A percentile compares a stretch with the other conserved stretches of the same genome.
These are phyloP conservation scores for Phytophthora palmivora DNA, from an alignment of 352 stramenopile genomes.

Conservation along the genomic window DNA sequence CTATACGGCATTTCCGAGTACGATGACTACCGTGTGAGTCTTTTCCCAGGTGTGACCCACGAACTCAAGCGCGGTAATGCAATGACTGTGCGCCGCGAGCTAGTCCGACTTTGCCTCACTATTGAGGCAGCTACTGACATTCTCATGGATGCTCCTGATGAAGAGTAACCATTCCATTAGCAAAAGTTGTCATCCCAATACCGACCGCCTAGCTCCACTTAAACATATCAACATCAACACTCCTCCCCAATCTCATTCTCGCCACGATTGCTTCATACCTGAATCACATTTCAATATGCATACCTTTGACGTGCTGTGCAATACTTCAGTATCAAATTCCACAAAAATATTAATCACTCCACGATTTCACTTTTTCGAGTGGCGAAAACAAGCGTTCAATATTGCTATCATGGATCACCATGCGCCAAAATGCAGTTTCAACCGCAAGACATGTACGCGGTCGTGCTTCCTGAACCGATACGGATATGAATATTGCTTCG, in stretches of 20 bases:
- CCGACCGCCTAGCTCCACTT: not conserved
- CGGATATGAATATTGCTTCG: conserved; percentile 10
- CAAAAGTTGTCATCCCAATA: conserved; percentile 9
- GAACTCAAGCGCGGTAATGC: conserved; percentile 72
- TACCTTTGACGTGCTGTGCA: conserved; percentile 3
- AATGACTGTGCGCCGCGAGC: conserved; percentile 79
- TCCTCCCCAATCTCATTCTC: not conserved
- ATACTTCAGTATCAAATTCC: too few species aligned
- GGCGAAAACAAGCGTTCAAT: conserved; percentile 20
- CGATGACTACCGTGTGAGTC: conserved; percentile 82
- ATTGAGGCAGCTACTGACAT: conserved; percentile 83
- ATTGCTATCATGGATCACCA: conserved; percentile 14
- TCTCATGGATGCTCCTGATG: conserved; percentile 41
- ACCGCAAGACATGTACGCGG: conserved; percentile 8
- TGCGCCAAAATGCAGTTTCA: conserved; percentile 4
- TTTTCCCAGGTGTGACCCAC: conserved; percentile 78
- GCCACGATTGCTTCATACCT: not conserved
- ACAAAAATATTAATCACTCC: not conserved
- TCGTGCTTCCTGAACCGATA: conserved; percentile 6
- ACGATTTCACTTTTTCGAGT: conserved; percentile 2
- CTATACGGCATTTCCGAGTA: conserved; percentile 87
- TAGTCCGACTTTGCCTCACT: conserved; percentile 79
- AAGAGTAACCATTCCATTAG: conserved; percentile 32
- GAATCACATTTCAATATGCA: not conserved
- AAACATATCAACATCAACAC: not conserved